A percentile compares a stretch with the other conserved stretches of the same genome.
Conservation (phyloP, 2,329 filamentous ascomycete species). For the Colletotrichum truncatum region DNA sequence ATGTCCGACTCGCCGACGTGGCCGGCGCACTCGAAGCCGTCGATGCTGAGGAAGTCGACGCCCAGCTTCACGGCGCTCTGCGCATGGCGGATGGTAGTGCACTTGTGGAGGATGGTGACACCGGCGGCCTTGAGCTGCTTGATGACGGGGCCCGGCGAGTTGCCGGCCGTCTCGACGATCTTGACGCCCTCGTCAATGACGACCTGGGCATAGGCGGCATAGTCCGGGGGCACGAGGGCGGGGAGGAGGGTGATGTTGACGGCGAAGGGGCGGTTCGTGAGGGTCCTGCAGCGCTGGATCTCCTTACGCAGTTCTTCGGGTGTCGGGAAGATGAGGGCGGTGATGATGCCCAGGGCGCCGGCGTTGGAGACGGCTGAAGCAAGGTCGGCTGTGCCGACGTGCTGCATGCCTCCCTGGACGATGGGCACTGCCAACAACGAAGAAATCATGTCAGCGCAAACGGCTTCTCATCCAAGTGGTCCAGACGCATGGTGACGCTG, state of each 20-base stretch:
- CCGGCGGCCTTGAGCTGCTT: constrained; percentile 83
- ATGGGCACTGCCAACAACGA: constrained; percentile 68
- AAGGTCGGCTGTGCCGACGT: constrained; percentile 83
- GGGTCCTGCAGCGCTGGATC: constrained; percentile 83
- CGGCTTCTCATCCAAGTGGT: background rate
- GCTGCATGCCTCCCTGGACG: constrained; percentile 89
- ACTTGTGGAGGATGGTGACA: constrained; percentile 91
- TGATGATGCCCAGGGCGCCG: constrained; percentile 85
- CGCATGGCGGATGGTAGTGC: constrained; percentile 94
- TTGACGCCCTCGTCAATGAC: constrained; percentile 92
- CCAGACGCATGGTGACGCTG: background rate
- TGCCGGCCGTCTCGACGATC: constrained; percentile 93
- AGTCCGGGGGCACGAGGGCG: constrained; percentile 89
- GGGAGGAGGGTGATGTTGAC: constrained; percentile 97
- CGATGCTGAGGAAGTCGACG: constrained; percentile 95
- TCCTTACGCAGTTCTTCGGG: constrained; percentile 93
- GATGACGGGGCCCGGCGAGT: constrained; percentile 89
- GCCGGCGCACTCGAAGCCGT: constrained; percentile 96
- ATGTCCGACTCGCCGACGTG: constrained; percentile 90
- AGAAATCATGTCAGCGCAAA: constrained; percentile 11
- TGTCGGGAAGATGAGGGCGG: constrained; percentile 89
- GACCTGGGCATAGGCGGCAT: constrained; percentile 88
- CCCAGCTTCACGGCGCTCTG: constrained; percentile 91
- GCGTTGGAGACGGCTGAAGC: constrained; percentile 82
- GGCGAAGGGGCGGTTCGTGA: constrained; percentile 84